Percentiles rank a stretch among this genome's conserved stretches.
Conservation (phyloP, 257 asterid species). For the Scutellaria minor region DNA sequence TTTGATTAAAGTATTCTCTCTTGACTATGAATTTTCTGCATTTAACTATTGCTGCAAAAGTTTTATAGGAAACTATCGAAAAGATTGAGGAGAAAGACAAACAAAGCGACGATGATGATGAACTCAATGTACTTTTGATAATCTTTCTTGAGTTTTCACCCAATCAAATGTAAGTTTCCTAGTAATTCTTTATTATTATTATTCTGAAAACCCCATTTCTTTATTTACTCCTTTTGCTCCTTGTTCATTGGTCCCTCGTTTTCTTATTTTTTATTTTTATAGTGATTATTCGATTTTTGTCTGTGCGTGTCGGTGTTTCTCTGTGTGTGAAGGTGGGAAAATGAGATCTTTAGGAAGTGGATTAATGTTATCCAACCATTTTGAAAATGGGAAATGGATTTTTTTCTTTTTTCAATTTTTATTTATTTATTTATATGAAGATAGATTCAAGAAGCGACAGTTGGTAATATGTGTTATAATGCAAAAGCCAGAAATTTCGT, state of each 20-base stretch:
- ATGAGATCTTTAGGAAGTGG: conserved; percentile 25
- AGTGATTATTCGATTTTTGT: neutral
- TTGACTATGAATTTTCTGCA: neutral
- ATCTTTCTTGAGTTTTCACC: conserved; percentile 27
- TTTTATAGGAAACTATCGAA: conserved; percentile 20
- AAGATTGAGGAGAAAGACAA: conserved; percentile 27
- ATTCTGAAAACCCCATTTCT: neutral
- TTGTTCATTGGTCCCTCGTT: conserved; percentile 36
- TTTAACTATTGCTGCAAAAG: conserved; percentile 12
- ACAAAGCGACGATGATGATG: neutral
- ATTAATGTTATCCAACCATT: conserved; percentile 5
- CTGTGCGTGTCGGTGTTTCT: neutral
- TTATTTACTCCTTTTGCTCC: conserved; percentile 15
- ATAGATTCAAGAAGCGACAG: conserved; percentile 28
- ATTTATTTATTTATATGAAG: conserved; percentile 13
- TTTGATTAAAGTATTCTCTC: conserved; percentile 25
- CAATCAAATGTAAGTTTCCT: conserved; percentile 39
- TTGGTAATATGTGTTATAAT: neutral
- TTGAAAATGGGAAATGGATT: conserved; percentile 29
- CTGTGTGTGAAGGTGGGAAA: conserved; percentile 19
- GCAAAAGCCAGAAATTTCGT: neutral
- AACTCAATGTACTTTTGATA: conserved; percentile 6
- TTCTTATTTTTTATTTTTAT: neutral
- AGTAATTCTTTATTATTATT: neutral
- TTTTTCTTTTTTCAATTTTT: neutral